These are phyloP conservation scores for Colletotrichum karsti DNA, from an alignment of 2,329 filamentous ascomycete genomes.

Conservation along the genomic window DNA sequence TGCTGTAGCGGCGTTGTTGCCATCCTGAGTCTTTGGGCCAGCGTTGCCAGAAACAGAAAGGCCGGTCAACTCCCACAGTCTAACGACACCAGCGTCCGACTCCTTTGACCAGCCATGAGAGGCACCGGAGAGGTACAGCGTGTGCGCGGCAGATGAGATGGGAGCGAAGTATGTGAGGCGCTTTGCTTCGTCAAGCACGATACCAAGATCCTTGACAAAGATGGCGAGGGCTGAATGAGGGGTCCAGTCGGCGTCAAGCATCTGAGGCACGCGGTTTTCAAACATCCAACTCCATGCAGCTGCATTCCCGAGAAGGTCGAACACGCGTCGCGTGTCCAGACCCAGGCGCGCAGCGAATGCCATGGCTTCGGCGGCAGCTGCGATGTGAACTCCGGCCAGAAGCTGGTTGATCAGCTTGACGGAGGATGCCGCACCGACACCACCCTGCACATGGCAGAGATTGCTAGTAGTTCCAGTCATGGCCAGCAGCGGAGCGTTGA, in stretches of 20 bases:
- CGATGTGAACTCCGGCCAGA: slow-evolving; percentile 66
- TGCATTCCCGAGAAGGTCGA: slow-evolving; percentile 53
- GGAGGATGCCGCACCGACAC: slow-evolving; percentile 61
- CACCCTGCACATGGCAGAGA: slow-evolving; percentile 57
- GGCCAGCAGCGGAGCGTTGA: slow-evolving; percentile 37
- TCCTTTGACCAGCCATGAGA: slow-evolving; percentile 41
- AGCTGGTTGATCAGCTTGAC: slow-evolving; percentile 68
- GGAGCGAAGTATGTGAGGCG: slow-evolving; percentile 37
- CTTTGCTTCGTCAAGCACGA: slow-evolving; percentile 41
- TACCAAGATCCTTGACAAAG: slow-evolving; percentile 44
- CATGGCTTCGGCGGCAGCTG: slow-evolving; percentile 63
- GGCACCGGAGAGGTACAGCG: slow-evolving; percentile 41
- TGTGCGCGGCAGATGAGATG: slow-evolving; percentile 40
- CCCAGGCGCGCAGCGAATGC: slow-evolving; percentile 62
- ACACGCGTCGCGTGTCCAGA: slow-evolving; percentile 57
- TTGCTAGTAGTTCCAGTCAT: slow-evolving; percentile 41
- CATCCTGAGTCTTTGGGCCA: not conserved
- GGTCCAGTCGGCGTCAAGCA: slow-evolving; percentile 45
- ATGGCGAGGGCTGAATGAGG: slow-evolving; percentile 44
- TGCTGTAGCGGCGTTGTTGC: not conserved
- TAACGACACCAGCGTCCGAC: slow-evolving; percentile 43
- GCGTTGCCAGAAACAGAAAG: slow-evolving; percentile 32
- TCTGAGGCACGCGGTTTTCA: slow-evolving; percentile 43
- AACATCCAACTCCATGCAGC: slow-evolving; percentile 48
- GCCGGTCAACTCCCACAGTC: slow-evolving; percentile 46